A percentile compares a stretch with the other conserved stretches of the same genome.
Evolutionary conservation across 192 early-diverging fungal genomes (phyloP).

Genomic region (Coemansia guatemalensis): DNA sequence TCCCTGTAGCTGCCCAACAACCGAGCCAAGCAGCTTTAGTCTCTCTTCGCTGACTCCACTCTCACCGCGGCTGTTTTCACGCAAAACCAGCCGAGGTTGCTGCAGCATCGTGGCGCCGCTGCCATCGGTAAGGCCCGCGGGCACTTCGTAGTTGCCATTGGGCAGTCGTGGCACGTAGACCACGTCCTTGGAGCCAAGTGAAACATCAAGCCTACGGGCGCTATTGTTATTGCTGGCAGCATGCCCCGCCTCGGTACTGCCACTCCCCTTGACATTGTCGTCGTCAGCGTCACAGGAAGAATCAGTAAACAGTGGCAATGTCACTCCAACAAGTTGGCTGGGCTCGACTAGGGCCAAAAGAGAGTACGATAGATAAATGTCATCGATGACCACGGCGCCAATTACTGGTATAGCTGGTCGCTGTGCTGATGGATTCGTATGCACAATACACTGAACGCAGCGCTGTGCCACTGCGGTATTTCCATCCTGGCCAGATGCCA

Average conservation of each 20-base stretch:
- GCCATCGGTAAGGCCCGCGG: conserved; percentile 5
- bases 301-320: conserved; percentile 40
- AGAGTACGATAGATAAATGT: conserved; percentile 72
- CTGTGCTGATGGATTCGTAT: conserved; percentile 29
- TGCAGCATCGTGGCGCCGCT: conserved; percentile 7
- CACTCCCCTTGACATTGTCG: background rate
- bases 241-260: background rate
- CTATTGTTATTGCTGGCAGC: background rate
- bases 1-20: conserved; percentile 43
- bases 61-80: conserved; percentile 25
- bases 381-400: conserved; percentile 61
- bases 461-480: conserved; percentile 19
- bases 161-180: conserved; percentile 50
- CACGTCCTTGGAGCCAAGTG: conserved; percentile 31
- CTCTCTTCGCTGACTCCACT: conserved; percentile 31
- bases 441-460: conserved; percentile 45
- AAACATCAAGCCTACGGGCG: conserved; percentile 28
- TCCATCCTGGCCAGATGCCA: background rate
- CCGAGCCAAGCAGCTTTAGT: conserved; percentile 37
- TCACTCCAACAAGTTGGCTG: conserved; percentile 57
- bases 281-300: background rate
- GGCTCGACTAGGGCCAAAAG: conserved; percentile 60
- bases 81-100: conserved; percentile 46
- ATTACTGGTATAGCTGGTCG: conserved; percentile 48
- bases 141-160: conserved; percentile 20